A percentile compares a stretch with the other conserved stretches of the same genome.
phyloP scores from a whole-genome alignment of 768 basidiomycete species.

The Calocybe gangraenosa region DNA sequence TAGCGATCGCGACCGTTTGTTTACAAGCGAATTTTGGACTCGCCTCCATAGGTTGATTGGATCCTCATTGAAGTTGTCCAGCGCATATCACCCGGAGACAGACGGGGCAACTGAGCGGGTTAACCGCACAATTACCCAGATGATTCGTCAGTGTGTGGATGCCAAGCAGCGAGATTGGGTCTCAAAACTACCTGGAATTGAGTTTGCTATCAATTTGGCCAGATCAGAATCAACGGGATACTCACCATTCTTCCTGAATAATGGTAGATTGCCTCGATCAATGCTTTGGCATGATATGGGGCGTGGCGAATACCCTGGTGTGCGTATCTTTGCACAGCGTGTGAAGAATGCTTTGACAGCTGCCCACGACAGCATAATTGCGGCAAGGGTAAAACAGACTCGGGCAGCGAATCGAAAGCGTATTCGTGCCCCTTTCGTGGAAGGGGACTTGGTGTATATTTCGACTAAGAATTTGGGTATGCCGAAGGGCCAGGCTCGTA shows the following conservation, averaged over 20 bases:
- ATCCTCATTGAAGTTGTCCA: conserved; percentile 18
- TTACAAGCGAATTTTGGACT: conserved; percentile 2
- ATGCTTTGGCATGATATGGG: conserved; percentile 23
- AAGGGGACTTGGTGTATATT: conserved; percentile 26
- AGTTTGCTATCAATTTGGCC: conserved; percentile 7
- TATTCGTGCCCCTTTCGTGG: conserved; percentile 11
- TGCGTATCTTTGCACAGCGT: conserved; percentile 18
- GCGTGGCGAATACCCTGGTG: conserved; percentile 22
- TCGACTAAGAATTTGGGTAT: conserved; percentile 24
- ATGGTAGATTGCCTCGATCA: conserved; percentile 23
- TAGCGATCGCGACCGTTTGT: conserved; percentile 14
- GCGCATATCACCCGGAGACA: conserved; percentile 30
- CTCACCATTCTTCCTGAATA: conserved; percentile 3
- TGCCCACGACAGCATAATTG: conserved; percentile 25
- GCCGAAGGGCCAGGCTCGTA: conserved; percentile 21
- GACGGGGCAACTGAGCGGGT: conserved; percentile 31
- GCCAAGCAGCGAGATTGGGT: conserved; percentile 5
- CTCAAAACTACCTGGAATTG: neutral
- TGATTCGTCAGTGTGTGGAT: conserved; percentile 17
- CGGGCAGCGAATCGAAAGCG: conserved; percentile 19
- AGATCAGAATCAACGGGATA: conserved; percentile 1
- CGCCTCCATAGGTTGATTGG: neutral
- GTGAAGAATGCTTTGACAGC: conserved; percentile 19
- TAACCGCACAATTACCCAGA: conserved; percentile 25
- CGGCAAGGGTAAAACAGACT: conserved; percentile 22